Base-by-base conservation (phyloP, 352 stramenopile genomes). In the Aphanomyces euteiches region DNA sequence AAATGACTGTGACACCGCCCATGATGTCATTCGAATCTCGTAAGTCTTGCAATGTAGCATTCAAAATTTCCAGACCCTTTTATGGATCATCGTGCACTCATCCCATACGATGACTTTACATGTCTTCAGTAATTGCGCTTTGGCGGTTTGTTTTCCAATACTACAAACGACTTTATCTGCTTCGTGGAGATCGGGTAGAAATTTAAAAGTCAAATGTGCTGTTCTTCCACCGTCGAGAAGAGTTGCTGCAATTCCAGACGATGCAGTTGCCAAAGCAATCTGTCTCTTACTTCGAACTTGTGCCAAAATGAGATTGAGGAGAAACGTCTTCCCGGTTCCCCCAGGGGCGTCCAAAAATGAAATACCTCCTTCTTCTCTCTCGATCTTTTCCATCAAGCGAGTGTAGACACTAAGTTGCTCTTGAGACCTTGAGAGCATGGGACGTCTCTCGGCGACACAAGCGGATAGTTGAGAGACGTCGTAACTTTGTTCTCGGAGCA, bases 301-400 rank as follows among this genome's bases (percentile, higher is more conserved):
- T 0, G 75, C 72, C 1, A 82, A 47, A 3, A 82, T 47, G 5
- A 77, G 40, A 5, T 72, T n/a, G 19, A 73, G 40, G 1, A 81
- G 12, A 4, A 74, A 77, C 1, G 74, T 75, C 8, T 85, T 85
- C 3, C 75, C 75, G 7, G 69, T 79, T 1, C 75, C 73, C n/a
- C 19, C 77, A 73, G 28, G 73, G 67, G 7, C 74, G 66, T 15
- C 81, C 74, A 17, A 79, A 47, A 67, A 76, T 79, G 63, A 80
- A 66, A 60, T 72, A 17, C 37, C 76, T 79, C n/a, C 66, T 10
- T 6, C 10, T n/a, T 7, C n/a, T 3, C 28, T 48, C 10, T 1
- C 6, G 28, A 0, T 7, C 12, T 66, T 50, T 0, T 67, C 40
- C 2, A 79, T 21, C 19, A 76, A 56, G 19, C 34, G n/a, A 7